These are phyloP conservation scores for sweet orange (Citrus sinensis) DNA, from an alignment of 345 rosid genomes.

Conservation along the genomic window DVS_A1.0 CM039163.1:50714001-50714500, in stretches of 20 bases:
- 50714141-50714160: conserved; percentile 33
- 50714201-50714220: conserved; percentile 35
- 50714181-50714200: conserved; percentile 54
- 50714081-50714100: conserved; percentile 74
- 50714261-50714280: conserved; percentile 32
- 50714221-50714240: conserved; percentile 33
- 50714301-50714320: conserved; percentile 40
- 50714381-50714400: conserved; percentile 28
- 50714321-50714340: conserved; percentile 14
- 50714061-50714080: conserved; percentile 8
- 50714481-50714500: conserved; percentile 35
- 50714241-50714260: conserved; percentile 38
- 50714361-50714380: conserved; percentile 63
- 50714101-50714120: conserved; percentile 47
- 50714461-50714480: conserved; percentile 48
- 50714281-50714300: conserved; percentile 32
- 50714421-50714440: conserved; percentile 18
- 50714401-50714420: conserved; percentile 27
- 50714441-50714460: conserved; percentile 37
- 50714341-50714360: conserved; percentile 28
- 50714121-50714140: conserved; percentile 62
- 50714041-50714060: neutral
- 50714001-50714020: neutral
- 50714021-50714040: neutral
- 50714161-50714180: conserved; percentile 26